phyloP scores from a whole-genome alignment of 2,329 filamentous ascomycete genomes.

The Tolypocladium inflatum region DNA sequence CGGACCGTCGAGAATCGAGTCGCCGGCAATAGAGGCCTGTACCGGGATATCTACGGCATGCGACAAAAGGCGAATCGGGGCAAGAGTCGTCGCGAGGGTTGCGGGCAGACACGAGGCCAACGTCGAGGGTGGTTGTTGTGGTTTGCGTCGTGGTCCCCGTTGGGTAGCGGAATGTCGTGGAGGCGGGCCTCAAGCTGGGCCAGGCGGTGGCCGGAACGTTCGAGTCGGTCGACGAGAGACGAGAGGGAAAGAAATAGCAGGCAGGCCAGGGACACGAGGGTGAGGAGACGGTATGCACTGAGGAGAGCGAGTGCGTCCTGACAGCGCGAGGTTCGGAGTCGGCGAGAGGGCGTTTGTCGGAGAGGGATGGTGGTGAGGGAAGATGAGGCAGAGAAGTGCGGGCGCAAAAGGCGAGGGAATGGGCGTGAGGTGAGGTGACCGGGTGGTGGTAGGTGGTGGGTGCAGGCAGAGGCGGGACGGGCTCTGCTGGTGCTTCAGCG shows the following conservation, averaged over 20 bases:
- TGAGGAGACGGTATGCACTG: neutral
- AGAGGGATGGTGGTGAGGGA: neutral
- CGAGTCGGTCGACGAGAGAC: neutral
- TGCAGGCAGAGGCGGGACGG: neutral
- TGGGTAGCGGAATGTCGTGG: conserved; percentile 4
- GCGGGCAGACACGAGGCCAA: neutral
- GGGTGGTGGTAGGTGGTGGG: neutral
- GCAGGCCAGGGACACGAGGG: neutral
- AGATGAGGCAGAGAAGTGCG: conserved; percentile 1
- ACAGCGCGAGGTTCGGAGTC: neutral
- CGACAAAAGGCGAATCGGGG: neutral
- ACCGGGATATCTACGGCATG: conserved; percentile 3
- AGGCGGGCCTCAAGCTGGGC: neutral
- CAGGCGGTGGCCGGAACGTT: neutral
- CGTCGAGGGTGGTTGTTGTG: neutral
- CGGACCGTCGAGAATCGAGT: conserved; percentile 3
- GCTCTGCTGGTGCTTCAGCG: neutral
- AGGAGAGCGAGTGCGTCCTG: neutral
- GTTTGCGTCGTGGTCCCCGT: conserved; percentile 2
- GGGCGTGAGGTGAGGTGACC: neutral
- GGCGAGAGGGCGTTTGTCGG: neutral
- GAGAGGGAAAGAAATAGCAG: neutral
- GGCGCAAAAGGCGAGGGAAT: conserved; percentile 3
- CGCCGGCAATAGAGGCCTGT: conserved; percentile 1
- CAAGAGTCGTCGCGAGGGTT: conserved; percentile 1